phyloP scores from a whole-genome alignment of 352 stramenopile species.

The Pythium biforme region DNA sequence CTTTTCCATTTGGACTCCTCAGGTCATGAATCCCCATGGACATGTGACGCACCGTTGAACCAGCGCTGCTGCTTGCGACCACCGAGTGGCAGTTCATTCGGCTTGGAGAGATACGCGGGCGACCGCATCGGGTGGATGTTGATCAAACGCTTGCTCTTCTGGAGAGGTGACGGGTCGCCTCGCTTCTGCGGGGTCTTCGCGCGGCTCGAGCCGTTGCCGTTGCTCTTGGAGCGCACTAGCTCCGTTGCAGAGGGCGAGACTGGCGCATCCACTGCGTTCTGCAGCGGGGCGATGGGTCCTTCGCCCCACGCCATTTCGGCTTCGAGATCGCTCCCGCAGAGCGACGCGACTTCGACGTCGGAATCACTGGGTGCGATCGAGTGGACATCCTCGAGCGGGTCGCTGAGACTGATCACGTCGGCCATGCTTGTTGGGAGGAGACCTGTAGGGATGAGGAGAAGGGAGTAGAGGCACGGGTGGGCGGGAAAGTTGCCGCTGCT shows the following conservation, averaged over 20 bases:
- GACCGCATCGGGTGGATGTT: slow-evolving; percentile 79
- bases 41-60: slow-evolving; percentile 64
- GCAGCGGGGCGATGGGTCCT: slow-evolving; percentile 69
- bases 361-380: slow-evolving; percentile 47
- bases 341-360: slow-evolving; percentile 57
- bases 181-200: slow-evolving; percentile 68
- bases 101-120: slow-evolving; percentile 57
- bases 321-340: slow-evolving; percentile 75
- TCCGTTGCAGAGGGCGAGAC: slow-evolving; percentile 8
- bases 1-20: neutral
- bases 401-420: slow-evolving; percentile 21
- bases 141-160: slow-evolving; percentile 70
- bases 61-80: slow-evolving; percentile 80
- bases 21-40: neutral
- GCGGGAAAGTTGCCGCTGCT: neutral
- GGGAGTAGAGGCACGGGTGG: too few relatives aligned
- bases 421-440: slow-evolving; percentile 14
- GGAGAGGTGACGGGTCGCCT: slow-evolving; percentile 47
- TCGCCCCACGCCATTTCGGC: slow-evolving; percentile 77
- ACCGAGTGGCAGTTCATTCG: slow-evolving; percentile 66
- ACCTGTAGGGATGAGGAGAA: neutral
- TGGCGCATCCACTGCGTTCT: slow-evolving; percentile 20
- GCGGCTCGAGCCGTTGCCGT: slow-evolving; percentile 59
- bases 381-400: slow-evolving; percentile 20
- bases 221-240: slow-evolving; percentile 45